Percentiles rank a stretch among this genome's conserved stretches.
Evolutionary conservation across 2,329 filamentous ascomycete species (phyloP).

Genomic region (Aspergillus spinulosporus): DNA sequence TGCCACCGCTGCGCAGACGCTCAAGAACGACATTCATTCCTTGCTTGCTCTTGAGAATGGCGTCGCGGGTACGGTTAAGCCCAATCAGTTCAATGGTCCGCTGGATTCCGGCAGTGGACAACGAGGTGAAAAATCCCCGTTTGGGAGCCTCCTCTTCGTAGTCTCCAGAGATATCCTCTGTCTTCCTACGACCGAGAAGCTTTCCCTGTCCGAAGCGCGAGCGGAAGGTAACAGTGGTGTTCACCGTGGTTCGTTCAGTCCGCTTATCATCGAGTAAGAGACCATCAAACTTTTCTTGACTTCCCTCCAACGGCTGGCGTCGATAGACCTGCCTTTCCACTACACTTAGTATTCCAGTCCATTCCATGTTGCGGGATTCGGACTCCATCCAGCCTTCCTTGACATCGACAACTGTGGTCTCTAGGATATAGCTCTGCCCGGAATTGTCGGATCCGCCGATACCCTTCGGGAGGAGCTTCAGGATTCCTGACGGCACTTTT

Average conservation of each 20-base stretch:
- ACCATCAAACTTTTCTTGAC: conserved; percentile 25
- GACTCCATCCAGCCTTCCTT: conserved; percentile 67
- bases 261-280: conserved; percentile 39
- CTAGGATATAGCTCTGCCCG: conserved; percentile 64
- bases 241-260: conserved; percentile 56
- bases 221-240: conserved; percentile 62
- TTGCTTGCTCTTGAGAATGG: conserved; percentile 62
- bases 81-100: conserved; percentile 65
- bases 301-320: conserved; percentile 41
- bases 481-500: conserved; percentile 61
- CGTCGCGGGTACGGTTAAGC: conserved; percentile 60
- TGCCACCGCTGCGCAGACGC: conserved; percentile 62
- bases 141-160: conserved; percentile 55
- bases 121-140: conserved; percentile 58
- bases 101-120: conserved; percentile 61
- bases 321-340: conserved; percentile 61
- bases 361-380: conserved; percentile 64
- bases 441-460: conserved; percentile 59
- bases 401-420: conserved; percentile 62
- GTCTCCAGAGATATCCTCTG: conserved; percentile 34
- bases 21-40: conserved; percentile 68
- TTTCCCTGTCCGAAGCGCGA: conserved; percentile 61
- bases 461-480: conserved; percentile 62
- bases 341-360: conserved; percentile 64
- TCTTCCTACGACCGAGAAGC: conserved; percentile 46